Evolutionary conservation across 2,329 filamentous ascomycete genomes (phyloP).

Genomic region (Neofusicoccum ribis): DNA sequence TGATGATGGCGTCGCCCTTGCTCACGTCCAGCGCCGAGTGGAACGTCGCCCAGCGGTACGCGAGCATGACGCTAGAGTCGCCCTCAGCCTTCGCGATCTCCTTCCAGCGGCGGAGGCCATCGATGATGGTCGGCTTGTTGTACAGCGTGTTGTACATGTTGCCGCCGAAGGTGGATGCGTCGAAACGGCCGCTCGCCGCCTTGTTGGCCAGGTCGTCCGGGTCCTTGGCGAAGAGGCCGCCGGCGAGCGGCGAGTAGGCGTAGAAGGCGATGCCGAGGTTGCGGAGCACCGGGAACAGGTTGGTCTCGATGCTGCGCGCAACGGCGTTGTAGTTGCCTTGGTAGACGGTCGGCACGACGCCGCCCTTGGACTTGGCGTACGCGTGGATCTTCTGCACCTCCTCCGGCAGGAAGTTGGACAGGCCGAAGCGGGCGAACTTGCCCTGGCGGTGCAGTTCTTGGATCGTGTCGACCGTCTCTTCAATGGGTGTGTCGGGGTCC

Average conservation of each 20-base stretch:
- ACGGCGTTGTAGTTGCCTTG: conserved; percentile 52
- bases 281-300: conserved; percentile 46
- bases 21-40: conserved; percentile 54
- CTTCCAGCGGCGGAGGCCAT: conserved; percentile 44
- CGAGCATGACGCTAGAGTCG: conserved; percentile 40
- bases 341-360: conserved; percentile 47
- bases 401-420: conserved; percentile 49
- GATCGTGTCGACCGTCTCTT: conserved; percentile 48
- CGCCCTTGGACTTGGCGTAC: conserved; percentile 44
- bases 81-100: conserved; percentile 40
- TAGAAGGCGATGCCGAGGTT: conserved; percentile 47
- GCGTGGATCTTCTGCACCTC: conserved; percentile 52
- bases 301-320: conserved; percentile 43
- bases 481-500: conserved; percentile 47
- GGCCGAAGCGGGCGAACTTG: conserved; percentile 46
- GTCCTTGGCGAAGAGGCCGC: conserved; percentile 42
- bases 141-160: conserved; percentile 40
- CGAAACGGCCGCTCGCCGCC: conserved; percentile 39
- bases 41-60: conserved; percentile 48
- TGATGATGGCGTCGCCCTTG: conserved; percentile 58
- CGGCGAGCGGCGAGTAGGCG: conserved; percentile 39
- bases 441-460: conserved; percentile 49
- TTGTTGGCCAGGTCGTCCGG: conserved; percentile 38
- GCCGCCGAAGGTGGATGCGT: conserved; percentile 42
- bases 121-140: conserved; percentile 45